These are phyloP conservation scores for Aspergillus fructus DNA, from an alignment of 2,329 filamentous ascomycete genomes.

Conservation along the genomic window DNA sequence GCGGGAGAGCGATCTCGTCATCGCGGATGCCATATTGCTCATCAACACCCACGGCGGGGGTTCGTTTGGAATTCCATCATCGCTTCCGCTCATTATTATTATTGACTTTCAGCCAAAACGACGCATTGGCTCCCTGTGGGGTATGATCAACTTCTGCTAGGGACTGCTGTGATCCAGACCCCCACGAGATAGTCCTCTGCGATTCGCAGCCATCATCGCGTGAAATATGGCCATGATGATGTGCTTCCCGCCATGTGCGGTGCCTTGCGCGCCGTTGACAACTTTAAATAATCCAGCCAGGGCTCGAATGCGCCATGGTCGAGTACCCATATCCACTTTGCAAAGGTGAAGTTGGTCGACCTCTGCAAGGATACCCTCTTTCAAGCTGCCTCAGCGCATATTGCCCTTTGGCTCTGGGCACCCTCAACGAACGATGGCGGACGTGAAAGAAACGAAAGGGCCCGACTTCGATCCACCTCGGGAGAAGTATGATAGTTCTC, in stretches of 20 bases:
- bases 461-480: background rate
- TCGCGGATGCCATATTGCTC: constrained; percentile 22
- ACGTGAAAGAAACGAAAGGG: constrained; percentile 8
- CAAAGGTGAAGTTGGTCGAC: background rate
- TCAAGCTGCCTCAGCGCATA: background rate
- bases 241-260: constrained; percentile 15
- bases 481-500: constrained; percentile 4
- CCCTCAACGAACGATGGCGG: constrained; percentile 8
- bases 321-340: background rate
- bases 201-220: constrained; percentile 16
- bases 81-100: background rate
- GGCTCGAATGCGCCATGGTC: background rate
- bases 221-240: constrained; percentile 15
- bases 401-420: background rate
- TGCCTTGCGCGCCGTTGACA: background rate
- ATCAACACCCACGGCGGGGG: constrained; percentile 10
- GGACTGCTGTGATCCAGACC: constrained; percentile 6
- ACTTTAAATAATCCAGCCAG: constrained; percentile 1
- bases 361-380: background rate
- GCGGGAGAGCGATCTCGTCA: constrained; percentile 15
- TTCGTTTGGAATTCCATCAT: background rate
- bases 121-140: constrained; percentile 2
- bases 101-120: background rate
- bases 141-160: constrained; percentile 9
- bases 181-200: background rate